A percentile compares a stretch with the other conserved stretches of the same genome.
phyloP scores from a whole-genome alignment of 2,329 filamentous ascomycete species.

The Scopulariopsis brevicaulis region DNA sequence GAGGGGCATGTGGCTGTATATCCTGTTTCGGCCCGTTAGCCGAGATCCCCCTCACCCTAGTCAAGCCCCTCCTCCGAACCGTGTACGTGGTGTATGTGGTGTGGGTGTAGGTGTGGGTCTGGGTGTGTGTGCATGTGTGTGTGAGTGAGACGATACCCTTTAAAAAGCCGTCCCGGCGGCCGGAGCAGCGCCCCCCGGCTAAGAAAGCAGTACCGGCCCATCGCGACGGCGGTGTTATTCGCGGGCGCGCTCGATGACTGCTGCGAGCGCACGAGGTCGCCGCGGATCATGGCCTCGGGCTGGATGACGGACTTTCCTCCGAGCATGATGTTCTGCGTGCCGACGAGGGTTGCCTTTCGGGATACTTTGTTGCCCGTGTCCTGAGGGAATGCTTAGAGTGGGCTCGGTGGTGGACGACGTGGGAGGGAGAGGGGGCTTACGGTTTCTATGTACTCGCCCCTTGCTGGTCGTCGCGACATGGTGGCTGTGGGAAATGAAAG shows the following conservation, averaged over 20 bases:
- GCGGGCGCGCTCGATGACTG: slow-evolving; percentile 29
- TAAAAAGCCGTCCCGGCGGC: slow-evolving; percentile 72
- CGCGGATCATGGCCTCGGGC: slow-evolving; percentile 86
- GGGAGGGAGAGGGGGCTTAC: slow-evolving; percentile 33
- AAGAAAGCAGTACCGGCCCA: slow-evolving; percentile 87
- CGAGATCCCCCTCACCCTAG: not conserved
- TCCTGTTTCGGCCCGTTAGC: slow-evolving; percentile 18
- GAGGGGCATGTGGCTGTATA: slow-evolving; percentile 74
- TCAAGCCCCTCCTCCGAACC: not conserved
- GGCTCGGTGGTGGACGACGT: not conserved
- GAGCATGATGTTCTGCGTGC: slow-evolving; percentile 95
- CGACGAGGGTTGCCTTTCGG: slow-evolving; percentile 80
- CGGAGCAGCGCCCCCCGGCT: slow-evolving; percentile 67
- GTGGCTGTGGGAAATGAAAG: slow-evolving; percentile 15
- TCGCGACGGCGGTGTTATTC: slow-evolving; percentile 62
- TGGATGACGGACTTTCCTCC: slow-evolving; percentile 94
- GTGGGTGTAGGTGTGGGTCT: too few species aligned
- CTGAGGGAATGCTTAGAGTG: slow-evolving; percentile 29
- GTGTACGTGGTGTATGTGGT: too few species aligned
- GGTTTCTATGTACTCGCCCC: slow-evolving; percentile 95
- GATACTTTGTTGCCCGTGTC: slow-evolving; percentile 98
- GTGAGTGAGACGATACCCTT: too few species aligned
- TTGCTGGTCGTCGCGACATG: slow-evolving; percentile 68
- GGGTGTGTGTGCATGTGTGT: too few species aligned
- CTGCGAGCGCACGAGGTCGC: slow-evolving; percentile 62